phyloP scores from a whole-genome alignment of 1,284 basidiomycete genomes.

The Athelia psychrophila region DNA sequence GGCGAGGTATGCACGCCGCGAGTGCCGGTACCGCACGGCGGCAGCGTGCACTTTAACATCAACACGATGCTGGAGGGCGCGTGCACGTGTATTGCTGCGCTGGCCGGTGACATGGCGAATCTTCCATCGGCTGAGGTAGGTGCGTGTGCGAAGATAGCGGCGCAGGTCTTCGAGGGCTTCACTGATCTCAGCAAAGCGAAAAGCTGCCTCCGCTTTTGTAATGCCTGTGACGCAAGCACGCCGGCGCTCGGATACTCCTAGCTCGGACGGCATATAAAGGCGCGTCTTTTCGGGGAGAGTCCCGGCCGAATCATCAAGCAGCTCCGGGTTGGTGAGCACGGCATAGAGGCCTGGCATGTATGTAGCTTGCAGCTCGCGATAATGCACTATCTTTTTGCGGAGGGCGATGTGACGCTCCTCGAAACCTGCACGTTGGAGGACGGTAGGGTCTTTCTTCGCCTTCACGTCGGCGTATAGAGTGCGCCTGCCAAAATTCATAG shows the following conservation, averaged over 20 bases:
- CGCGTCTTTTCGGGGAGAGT: constrained; percentile 5
- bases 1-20: neutral
- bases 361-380: constrained; percentile 6
- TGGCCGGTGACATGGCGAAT: constrained; percentile 11
- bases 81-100: constrained; percentile 3
- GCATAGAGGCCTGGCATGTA: constrained; percentile 6
- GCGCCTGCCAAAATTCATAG: neutral
- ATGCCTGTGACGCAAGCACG: neutral
- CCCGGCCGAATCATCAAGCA: neutral
- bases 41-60: neutral
- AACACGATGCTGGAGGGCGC: neutral
- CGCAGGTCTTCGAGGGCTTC: constrained; percentile 5
- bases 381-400: constrained; percentile 3
- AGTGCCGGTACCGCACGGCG: neutral
- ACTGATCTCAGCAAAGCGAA: constrained; percentile 6
- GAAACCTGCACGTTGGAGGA: neutral
- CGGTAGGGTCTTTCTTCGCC: neutral
- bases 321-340: neutral
- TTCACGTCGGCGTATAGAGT: neutral
- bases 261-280: constrained; percentile 9
- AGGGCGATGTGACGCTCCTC: constrained; percentile 3
- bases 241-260: neutral
- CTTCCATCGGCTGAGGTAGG: constrained; percentile 4
- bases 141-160: constrained; percentile 5
- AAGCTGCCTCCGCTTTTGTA: constrained; percentile 3